Base-by-base conservation (phyloP, 1,284 basidiomycete species). In the Sphagnurus paluster region DNA sequence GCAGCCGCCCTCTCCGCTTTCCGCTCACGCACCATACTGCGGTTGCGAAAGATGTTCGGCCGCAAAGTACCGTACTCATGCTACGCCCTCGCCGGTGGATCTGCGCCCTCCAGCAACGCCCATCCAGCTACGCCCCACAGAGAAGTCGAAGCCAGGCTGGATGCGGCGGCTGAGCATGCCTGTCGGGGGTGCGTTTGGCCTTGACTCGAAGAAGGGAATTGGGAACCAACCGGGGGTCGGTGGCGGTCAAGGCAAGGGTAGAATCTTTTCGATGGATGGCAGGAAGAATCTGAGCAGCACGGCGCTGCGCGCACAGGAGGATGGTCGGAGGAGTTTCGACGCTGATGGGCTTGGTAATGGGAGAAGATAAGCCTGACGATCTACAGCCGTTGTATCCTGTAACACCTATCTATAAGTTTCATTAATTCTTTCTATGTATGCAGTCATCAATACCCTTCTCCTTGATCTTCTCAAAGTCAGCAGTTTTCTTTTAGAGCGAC, bases 151-250 rank as follows among this genome's bases (percentile, higher is more conserved):
- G 54, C 58, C 64, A 8, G 77, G 83, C 0, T 90, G 87, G 87
- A 86, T 89, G 52, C 68, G 84, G 29, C 70, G 87, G 44, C 61
- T 90, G 48, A 90, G 87, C 56, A 87, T 89, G 84, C 86, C 87
- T 1, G 75, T 81, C 20, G 67, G 71, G 16, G 74, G 73, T 44
- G 74, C 79, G 16, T 80, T 85, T 56, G 74, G 71, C 5, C 60
- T 72, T 21, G 73, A 76, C 46, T 67, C 64, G 4, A 76, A 70
- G 58, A 74, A 72, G 57, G 57, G 58, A 16, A 47, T 49, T 5
- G 55, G 59, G 19, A 61, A 59, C 42, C 50, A 56, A 8, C 54
- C 55, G 1, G 56, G 50, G 9, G 47, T 34, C 13, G 45, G 42
- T 2, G 29, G 50, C 25, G 61, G 24, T 4, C 42, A 42, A n/a